These are phyloP conservation scores for Hymenoscyphus scutula DNA, from an alignment of 2,329 filamentous ascomycete species.

Conservation along the genomic window DNA sequence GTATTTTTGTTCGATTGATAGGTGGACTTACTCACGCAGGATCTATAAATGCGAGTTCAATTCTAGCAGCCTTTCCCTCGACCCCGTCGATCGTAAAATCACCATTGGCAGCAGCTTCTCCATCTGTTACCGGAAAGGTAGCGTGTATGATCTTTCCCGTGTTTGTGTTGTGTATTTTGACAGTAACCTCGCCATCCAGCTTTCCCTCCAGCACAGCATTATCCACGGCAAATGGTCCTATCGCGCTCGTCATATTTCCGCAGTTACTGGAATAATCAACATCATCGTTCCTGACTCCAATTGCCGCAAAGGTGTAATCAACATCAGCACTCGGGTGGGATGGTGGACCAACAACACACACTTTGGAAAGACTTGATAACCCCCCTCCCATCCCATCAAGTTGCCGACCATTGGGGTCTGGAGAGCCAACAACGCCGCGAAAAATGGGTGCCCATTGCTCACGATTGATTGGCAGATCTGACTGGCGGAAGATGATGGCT, in stretches of 20 bases:
- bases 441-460: conserved; percentile 54
- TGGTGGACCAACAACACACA: conserved; percentile 62
- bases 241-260: conserved; percentile 68
- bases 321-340: conserved; percentile 52
- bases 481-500: conserved; percentile 56
- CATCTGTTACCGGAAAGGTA: conserved; percentile 51
- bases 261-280: conserved; percentile 71
- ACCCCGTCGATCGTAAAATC: conserved; percentile 65
- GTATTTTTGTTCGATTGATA: conserved; percentile 1
- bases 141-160: conserved; percentile 62
- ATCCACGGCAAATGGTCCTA: conserved; percentile 65
- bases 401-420: conserved; percentile 66
- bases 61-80: conserved; percentile 53
- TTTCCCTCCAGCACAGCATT: conserved; percentile 40
- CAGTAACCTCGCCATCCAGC: conserved; percentile 39
- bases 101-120: conserved; percentile 48
- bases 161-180: conserved; percentile 70
- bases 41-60: conserved; percentile 59
- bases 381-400: conserved; percentile 71
- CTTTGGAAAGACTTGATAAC: conserved; percentile 66
- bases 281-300: conserved; percentile 59
- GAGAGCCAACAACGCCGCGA: conserved; percentile 59
- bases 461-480: conserved; percentile 49
- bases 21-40: conserved; percentile 42
- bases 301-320: conserved; percentile 69